These are phyloP conservation scores for Candida ovalis DNA, from an alignment of 805 yeast species.

Conservation along the genomic window DNA sequence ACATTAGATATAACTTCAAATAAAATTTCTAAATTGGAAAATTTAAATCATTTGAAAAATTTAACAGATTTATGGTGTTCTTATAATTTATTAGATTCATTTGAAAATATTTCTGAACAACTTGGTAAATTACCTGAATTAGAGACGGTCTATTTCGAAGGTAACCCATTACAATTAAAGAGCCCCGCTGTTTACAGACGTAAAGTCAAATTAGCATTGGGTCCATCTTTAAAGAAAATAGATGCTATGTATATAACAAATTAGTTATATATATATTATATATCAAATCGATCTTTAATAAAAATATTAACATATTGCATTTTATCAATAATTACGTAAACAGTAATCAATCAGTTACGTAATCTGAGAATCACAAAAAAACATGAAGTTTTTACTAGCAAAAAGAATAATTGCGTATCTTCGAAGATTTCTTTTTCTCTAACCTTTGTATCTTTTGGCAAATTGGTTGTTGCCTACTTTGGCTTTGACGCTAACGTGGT, in stretches of 20 bases:
- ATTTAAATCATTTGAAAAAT: conserved; percentile 58
- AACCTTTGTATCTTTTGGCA: too few relatives aligned
- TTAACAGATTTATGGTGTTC: conserved; percentile 96
- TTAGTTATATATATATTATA: background rate
- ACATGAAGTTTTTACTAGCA: too few relatives aligned
- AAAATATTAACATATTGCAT: too few relatives aligned
- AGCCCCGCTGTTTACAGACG: conserved; percentile 83
- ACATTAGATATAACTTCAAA: conserved; percentile 84
- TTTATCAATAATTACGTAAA: too few relatives aligned
- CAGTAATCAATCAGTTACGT: too few relatives aligned
- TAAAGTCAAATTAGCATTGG: conserved; percentile 70
- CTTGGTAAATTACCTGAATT: conserved; percentile 58
- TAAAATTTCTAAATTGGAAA: conserved; percentile 55
- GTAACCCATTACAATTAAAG: conserved; percentile 76
- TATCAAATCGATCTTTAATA: too few relatives aligned
- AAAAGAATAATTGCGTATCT: too few relatives aligned
- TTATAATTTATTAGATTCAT: conserved; percentile 62
- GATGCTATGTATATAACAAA: conserved; percentile 71
- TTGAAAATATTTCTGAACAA: conserved; percentile 64
- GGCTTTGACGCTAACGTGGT: too few relatives aligned
- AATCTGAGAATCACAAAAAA: too few relatives aligned
- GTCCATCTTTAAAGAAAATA: conserved; percentile 70
- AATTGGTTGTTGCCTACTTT: too few relatives aligned
- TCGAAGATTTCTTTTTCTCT: too few relatives aligned
- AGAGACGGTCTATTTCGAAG: conserved; percentile 91